A percentile compares a stretch with the other conserved stretches of the same genome.
Conservation (phyloP, 345 rosid species). For the Aquilaria malaccensis region DNA sequence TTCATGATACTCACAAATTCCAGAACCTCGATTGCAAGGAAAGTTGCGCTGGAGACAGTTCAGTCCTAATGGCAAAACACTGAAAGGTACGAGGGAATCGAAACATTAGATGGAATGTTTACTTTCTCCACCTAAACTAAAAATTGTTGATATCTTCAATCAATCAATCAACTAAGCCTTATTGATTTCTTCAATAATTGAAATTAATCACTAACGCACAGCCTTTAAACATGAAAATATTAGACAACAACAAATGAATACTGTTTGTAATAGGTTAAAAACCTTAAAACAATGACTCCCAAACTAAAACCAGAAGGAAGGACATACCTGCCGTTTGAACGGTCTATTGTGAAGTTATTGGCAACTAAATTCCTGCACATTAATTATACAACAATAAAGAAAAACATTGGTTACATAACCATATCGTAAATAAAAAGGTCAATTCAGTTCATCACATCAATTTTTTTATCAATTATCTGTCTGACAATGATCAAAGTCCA, state of each 20-base stretch:
- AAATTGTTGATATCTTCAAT: not conserved
- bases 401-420: not conserved
- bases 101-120: not conserved
- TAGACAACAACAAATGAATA: slow-evolving; percentile 11
- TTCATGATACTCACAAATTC: slow-evolving; percentile 43
- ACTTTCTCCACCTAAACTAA: not conserved
- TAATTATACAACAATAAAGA: not conserved
- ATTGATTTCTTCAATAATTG: too few species aligned
- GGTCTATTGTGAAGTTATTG: slow-evolving; percentile 19
- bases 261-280: slow-evolving; percentile 2
- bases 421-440: not conserved
- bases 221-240: too few species aligned
- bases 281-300: not conserved
- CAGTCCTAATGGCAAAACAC: slow-evolving; percentile 41
- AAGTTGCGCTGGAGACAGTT: slow-evolving; percentile 63
- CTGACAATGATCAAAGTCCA: too few species aligned
- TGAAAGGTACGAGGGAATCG: slow-evolving; percentile 4
- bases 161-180: not conserved
- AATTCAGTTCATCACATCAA: not conserved
- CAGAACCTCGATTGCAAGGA: slow-evolving; percentile 49
- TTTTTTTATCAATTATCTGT: too few species aligned
- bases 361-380: slow-evolving; percentile 38
- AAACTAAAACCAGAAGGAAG: not conserved
- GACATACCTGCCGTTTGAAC: slow-evolving; percentile 20
- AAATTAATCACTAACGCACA: too few species aligned